Evolutionary conservation across 2,329 filamentous ascomycete species (phyloP).

Genomic region (Xylariaceae sp.): DNA sequence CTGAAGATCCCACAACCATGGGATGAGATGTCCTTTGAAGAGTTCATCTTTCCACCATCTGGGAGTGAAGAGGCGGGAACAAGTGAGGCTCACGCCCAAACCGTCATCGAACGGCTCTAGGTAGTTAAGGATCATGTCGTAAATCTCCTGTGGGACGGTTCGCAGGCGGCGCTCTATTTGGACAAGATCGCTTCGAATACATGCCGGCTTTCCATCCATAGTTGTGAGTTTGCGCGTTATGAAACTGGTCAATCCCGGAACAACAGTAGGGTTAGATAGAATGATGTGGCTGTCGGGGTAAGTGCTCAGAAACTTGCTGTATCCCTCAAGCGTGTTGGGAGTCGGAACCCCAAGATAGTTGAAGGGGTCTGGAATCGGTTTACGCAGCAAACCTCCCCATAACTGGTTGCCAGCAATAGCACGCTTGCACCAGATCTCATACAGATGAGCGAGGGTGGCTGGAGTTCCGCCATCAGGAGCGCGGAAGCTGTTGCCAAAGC

Average conservation of each 20-base stretch:
- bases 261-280: slow-evolving; percentile 6
- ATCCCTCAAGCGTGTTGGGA: not conserved
- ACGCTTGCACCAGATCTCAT: slow-evolving; percentile 25
- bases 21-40: slow-evolving; percentile 15
- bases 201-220: slow-evolving; percentile 2
- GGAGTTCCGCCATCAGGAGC: slow-evolving; percentile 10
- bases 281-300: not conserved
- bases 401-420: slow-evolving; percentile 10
- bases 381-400: not conserved
- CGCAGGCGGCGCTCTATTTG: not conserved
- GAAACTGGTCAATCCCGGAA: slow-evolving; percentile 4
- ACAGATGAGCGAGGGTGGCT: slow-evolving; percentile 20
- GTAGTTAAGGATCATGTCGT: not conserved
- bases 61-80: slow-evolving; percentile 15
- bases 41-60: slow-evolving; percentile 19
- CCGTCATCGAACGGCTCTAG: slow-evolving; percentile 16
- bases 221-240: slow-evolving; percentile 5
- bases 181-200: not conserved
- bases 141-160: slow-evolving; percentile 13
- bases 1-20: slow-evolving; percentile 23
- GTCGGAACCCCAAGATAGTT: slow-evolving; percentile 4
- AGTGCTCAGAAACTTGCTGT: not conserved
- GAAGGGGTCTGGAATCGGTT: slow-evolving; percentile 2
- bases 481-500: slow-evolving; percentile 15
- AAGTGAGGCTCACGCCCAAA: not conserved